Evolutionary conservation across 306 rosid species (phyloP), one percentile per base, ranked within the genome.

Genomic region (Bauhinia variegata): DNA sequence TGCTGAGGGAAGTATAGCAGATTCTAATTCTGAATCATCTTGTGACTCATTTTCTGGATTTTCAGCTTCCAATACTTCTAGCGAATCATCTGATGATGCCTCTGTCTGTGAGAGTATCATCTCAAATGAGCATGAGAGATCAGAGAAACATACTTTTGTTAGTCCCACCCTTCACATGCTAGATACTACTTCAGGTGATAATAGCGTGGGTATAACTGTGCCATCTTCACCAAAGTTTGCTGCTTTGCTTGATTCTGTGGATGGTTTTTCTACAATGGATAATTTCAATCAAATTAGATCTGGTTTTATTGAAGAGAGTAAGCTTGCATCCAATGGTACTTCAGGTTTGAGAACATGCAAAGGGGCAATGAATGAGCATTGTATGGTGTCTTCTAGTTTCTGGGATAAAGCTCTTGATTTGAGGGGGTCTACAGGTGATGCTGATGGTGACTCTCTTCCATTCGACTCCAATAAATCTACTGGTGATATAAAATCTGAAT

Each of bases 211-310:
- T 76, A 66, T 54, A 72, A 70, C 81, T 63, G 73, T 66, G 78
- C 71, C 88, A 62, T 54, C 87, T 47, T 89, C 92, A 11, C 99
- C 99, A 15, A 88, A 84, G 80, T 93, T 90, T 83, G 96, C 89
- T 63, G 82, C 80, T 54, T 77, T 88, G 81, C 86, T 83, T 64
- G 80, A 78, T 69, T 83, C 97, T 60, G 68, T 79, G 2, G 83
- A 63, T 79, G 80, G 73, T 68, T 74, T 67, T 82, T 48, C 86
- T 47, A 56, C 74, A 57, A 50, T 49, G 54, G 69, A 73, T 37
- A 81, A 84, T 75, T 52, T 56, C 73, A 80, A 74, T 78, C 65
- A 69, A 72, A 60, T 17, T 36, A 63, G 71, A 74, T 55, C 71
- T 46, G 70, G 67, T 67, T 63, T 49, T 47, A 43, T 71, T 76